Conservation (phyloP, 257 asterid genomes). For the Pogostemon cablin region DNA sequence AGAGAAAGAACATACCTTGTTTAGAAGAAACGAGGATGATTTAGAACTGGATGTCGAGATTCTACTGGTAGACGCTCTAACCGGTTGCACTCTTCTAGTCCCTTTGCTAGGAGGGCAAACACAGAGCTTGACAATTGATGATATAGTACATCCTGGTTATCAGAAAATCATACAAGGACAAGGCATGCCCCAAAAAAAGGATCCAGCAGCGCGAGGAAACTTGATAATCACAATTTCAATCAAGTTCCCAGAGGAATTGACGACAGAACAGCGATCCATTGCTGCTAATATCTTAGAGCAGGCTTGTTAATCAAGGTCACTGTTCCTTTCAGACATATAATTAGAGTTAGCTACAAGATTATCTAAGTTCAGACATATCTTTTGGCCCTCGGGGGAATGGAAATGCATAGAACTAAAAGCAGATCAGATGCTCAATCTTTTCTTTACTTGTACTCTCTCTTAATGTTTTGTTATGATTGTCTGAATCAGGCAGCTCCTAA, state of each 20-base stretch:
- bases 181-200: constrained; percentile 74
- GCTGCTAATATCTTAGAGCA: constrained; percentile 49
- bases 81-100: constrained; percentile 55
- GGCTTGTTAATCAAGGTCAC: constrained; percentile 32
- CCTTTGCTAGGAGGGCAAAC: constrained; percentile 59
- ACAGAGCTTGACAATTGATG: constrained; percentile 50
- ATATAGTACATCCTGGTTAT: constrained; percentile 62
- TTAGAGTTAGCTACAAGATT: constrained; percentile 18
- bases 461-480: not conserved
- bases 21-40: constrained; percentile 62
- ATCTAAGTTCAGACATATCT: constrained; percentile 3
- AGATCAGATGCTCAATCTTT: constrained; percentile 19
- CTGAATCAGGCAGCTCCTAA: constrained; percentile 9
- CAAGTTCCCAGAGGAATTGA: constrained; percentile 61
- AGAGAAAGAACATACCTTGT: constrained; percentile 57
- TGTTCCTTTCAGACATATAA: not conserved
- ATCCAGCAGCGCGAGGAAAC: constrained; percentile 64
- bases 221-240: constrained; percentile 55
- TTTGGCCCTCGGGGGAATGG: too few species aligned
- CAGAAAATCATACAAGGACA: constrained; percentile 55
- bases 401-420: not conserved
- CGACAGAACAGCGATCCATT: constrained; percentile 51
- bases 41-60: constrained; percentile 53
- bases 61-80: constrained; percentile 62
- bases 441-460: constrained; percentile 2